Conservation (phyloP, 2,329 filamentous ascomycete genomes). For the Stromatinia cepivora region DNA sequence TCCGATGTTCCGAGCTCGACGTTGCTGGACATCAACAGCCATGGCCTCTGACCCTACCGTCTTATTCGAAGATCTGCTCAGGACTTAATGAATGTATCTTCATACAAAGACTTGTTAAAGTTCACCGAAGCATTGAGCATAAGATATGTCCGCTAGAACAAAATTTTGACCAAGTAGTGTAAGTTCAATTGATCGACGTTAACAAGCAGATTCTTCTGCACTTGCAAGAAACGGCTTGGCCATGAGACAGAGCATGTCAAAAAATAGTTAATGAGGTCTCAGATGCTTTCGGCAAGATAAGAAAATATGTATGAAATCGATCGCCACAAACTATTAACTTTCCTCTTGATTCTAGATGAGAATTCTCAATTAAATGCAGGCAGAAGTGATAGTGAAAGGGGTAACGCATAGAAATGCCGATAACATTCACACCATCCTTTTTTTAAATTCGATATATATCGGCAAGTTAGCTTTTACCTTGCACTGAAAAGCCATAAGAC, state of each 20-base stretch:
- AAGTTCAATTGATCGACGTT: background rate
- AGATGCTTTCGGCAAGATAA: conserved; percentile 11
- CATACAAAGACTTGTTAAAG: background rate
- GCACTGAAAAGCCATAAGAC: background rate
- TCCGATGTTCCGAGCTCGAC: conserved; percentile 34
- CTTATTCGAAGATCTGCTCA: background rate
- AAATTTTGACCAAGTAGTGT: background rate
- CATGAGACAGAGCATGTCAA: background rate
- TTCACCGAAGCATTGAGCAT: background rate
- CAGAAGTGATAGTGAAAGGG: background rate
- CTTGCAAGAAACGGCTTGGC: background rate
- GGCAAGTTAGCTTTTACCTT: background rate
- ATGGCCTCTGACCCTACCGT: conserved; percentile 20
- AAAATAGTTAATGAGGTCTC: conserved; percentile 6
- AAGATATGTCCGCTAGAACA: background rate
- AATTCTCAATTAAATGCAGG: background rate
- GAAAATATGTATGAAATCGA: background rate
- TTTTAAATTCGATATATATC: background rate
- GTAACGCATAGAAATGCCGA: background rate
- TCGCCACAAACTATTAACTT: background rate
- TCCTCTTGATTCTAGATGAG: background rate
- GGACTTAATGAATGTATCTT: conserved; percentile 4
- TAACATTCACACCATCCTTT: background rate
- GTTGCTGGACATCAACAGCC: conserved; percentile 33
- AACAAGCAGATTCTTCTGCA: background rate